These are phyloP conservation scores for Dalbergia cultrata DNA, from an alignment of 306 rosid genomes.

Conservation along the genomic window DNA sequence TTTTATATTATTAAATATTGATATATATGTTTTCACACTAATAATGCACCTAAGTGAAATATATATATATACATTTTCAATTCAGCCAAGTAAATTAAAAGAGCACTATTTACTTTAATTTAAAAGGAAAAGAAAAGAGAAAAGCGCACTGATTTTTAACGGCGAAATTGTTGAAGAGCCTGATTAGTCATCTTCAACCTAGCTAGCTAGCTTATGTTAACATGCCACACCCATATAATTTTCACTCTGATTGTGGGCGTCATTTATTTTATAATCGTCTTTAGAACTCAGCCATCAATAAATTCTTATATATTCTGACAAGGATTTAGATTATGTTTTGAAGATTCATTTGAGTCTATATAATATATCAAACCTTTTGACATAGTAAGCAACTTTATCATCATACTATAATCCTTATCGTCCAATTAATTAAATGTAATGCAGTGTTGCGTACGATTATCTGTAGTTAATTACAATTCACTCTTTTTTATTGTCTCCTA, in stretches of 20 bases:
- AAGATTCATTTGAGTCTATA: not conserved
- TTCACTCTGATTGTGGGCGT: not conserved
- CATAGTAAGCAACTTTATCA: not conserved
- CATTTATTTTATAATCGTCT: not conserved
- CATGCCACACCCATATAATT: not conserved
- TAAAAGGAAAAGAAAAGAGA: too few relatives aligned
- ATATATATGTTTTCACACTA: too few relatives aligned
- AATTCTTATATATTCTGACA: not conserved
- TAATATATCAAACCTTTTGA: not conserved
- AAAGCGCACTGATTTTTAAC: not conserved
- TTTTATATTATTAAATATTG: too few relatives aligned
- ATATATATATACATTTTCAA: too few relatives aligned
- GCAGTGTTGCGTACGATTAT: not conserved
- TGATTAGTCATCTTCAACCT: not conserved
- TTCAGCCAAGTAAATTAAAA: too few relatives aligned
- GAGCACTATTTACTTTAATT: too few relatives aligned
- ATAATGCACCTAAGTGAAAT: too few relatives aligned
- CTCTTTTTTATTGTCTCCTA: not conserved
- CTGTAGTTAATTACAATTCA: not conserved
- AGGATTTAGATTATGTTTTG: not conserved
- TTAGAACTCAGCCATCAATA: not conserved
- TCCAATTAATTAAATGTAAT: not conserved
- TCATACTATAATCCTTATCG: not conserved
- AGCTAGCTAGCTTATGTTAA: too few relatives aligned
- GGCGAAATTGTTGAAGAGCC: not conserved